A percentile compares a stretch with the other conserved stretches of the same genome.
These are phyloP conservation scores for Picea engelmannii DNA, from an alignment of 83 land plant genomes.

Conservation along the genomic window DNA sequence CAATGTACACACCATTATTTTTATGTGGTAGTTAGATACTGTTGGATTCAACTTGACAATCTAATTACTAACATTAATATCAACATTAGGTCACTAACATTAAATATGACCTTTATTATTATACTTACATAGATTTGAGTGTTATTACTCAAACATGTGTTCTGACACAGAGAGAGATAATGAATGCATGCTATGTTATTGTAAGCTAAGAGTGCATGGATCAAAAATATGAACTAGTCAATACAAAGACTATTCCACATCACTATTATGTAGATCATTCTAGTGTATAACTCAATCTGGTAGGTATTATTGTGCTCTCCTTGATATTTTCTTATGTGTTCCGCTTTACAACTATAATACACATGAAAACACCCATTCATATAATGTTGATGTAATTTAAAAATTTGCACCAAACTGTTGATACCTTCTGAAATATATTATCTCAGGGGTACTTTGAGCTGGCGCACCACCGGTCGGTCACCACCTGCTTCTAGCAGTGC, in stretches of 20 bases:
- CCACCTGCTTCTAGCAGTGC: slow-evolving; percentile 54
- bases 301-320: too few species aligned
- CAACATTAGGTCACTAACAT: too few species aligned
- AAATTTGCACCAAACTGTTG: not conserved
- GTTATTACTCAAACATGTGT: too few species aligned
- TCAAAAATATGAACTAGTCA: not conserved
- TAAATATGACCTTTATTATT: too few species aligned
- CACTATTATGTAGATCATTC: not conserved
- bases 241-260: too few species aligned
- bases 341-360: not conserved
- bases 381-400: too few species aligned
- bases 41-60: too few species aligned
- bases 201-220: not conserved
- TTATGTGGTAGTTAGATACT: too few species aligned
- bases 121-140: too few species aligned
- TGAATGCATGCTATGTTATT: not conserved
- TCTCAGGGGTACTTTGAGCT: slow-evolving; percentile 57
- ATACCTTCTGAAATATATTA: not conserved
- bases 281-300: not conserved
- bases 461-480: slow-evolving; percentile 45
- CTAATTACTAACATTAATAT: too few species aligned
- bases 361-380: not conserved
- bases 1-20: too few species aligned
- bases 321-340: not conserved
- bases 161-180: not conserved